Evolutionary conservation across 306 rosid genomes (phyloP), one percentile per base, ranked within the genome.

Genomic region (Inga leiocalycina): DNA sequence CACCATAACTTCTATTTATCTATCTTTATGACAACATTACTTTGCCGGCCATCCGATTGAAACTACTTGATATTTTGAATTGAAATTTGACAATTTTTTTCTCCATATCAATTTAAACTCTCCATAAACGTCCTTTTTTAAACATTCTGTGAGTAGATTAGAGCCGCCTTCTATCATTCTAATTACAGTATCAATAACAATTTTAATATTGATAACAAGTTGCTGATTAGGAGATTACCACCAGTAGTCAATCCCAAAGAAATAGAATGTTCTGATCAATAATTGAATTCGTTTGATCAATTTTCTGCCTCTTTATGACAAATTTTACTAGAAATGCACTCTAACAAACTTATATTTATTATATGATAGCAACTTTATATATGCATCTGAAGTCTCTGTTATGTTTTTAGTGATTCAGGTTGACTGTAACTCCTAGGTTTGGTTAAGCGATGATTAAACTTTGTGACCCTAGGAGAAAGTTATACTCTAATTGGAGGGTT

Each of bases 341-440:
- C 24, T 27, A 51, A 41, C 14, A 80, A 45, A 11, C 20, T 37
- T 44, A 30, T 43, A 16, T 43, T 41, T 37, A 37, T 37, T 5
- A 52, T 10, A n/a, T 27, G 51, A 54, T n/a, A 11, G 35, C 44
- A 13, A 57, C 37, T 76, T 56, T 57, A 10, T 56, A 34, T 71
- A 71, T 32, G 32, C 70, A 39, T 79, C 46, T 80, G 78, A 79
- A 44, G 39, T 22, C 62, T 64, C 54, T 56, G 16, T 48, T 37
- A 37, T 66, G 51, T n/a, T n/a, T n/a, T n/a, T n/a, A n/a, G n/a
- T n/a, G n/a, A n/a, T n/a, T n/a, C n/a, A n/a, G n/a, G n/a, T n/a
- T n/a, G n/a, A n/a, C n/a, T n/a, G n/a, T n/a, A n/a, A n/a, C n/a
- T n/a, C n/a, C n/a, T n/a, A n/a, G n/a, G n/a, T n/a, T n/a, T n/a